Evolutionary conservation across 2,329 filamentous ascomycete genomes (phyloP), one percentile per base, ranked within the genome.

Genomic region (Diaporthe ampelina): DNA sequence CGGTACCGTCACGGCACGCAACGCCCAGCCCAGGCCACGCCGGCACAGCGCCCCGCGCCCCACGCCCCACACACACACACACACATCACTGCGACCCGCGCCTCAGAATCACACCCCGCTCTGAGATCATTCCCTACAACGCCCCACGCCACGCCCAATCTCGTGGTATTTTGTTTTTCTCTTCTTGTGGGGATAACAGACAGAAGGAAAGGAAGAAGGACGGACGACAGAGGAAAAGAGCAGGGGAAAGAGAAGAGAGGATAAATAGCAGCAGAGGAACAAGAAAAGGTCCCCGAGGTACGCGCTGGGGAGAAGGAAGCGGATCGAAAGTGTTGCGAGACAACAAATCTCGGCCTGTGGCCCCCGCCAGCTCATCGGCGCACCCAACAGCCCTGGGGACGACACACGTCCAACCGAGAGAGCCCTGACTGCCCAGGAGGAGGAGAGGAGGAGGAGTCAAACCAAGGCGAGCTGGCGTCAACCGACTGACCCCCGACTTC

Each of bases 41-140:
- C 63, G 45, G 63, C 29, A 67, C 63, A 32, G 63, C 63, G 63
- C 63, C 63, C 63, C 63, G 26, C 63, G 63, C 57, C 57, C 70
- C 70, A 52, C 70, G 57, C 70, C 56, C 70, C 70, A 56, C 57
- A 17, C 19, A 43, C 59, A 40, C 70, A 17, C 15, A 32, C 29
- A 32, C 29, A 32, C 29, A 32, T 32, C 29, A 32, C 40, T 68
- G 59, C 43, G 43, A 70, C 63, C 70, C 57, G 63, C 63, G 59
- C 70, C 32, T 61, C 70, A 43, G 32, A 48, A 61, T 40, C 50
- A 61, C 59, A 70, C 74, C 74, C 74, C 72, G 72, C 74, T 72
- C 72, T 74, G 72, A 74, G 72, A 72, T 74, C 72, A 74, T 69
- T 43, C 73, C 56, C 50, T 54, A 68, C 58, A 29, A 58, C 15